Conservation (phyloP, 2,329 filamentous ascomycete species). For the Penicillium crustosum region DNA sequence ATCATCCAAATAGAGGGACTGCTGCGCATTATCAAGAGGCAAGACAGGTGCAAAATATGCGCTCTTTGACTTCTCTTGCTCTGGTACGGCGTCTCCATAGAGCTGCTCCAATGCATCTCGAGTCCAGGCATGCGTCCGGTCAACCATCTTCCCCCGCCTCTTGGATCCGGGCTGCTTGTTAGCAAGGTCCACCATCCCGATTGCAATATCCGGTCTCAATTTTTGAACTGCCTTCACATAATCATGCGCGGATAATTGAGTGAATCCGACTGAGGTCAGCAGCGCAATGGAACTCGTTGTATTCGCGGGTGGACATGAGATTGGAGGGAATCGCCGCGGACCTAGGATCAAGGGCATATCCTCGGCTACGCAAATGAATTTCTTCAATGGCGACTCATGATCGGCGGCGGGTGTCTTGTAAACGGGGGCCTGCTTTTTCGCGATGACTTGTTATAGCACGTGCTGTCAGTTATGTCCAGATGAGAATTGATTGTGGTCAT, state of each 20-base stretch:
- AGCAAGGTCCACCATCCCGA: slow-evolving; percentile 73
- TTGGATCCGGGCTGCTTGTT: slow-evolving; percentile 64
- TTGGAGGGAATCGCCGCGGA: slow-evolving; percentile 73
- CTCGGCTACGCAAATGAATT: slow-evolving; percentile 71
- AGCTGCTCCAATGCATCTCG: slow-evolving; percentile 61
- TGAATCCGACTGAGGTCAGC: slow-evolving; percentile 84
- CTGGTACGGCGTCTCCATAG: slow-evolving; percentile 35
- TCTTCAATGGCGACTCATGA: slow-evolving; percentile 63
- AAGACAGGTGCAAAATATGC: slow-evolving; percentile 68
- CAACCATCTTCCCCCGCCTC: slow-evolving; percentile 77
- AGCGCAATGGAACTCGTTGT: slow-evolving; percentile 70
- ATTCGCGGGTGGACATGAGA: slow-evolving; percentile 68
- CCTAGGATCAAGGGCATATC: slow-evolving; percentile 69
- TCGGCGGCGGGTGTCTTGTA: slow-evolving; percentile 49
- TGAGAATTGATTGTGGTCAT: neutral
- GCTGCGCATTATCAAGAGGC: slow-evolving; percentile 70
- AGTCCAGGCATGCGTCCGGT: slow-evolving; percentile 81
- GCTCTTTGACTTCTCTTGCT: slow-evolving; percentile 34
- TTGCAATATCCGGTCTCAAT: slow-evolving; percentile 76
- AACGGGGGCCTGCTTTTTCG: slow-evolving; percentile 52
- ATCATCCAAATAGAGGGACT: slow-evolving; percentile 76
- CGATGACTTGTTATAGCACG: slow-evolving; percentile 57
- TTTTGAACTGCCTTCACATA: slow-evolving; percentile 65
- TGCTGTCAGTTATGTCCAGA: slow-evolving; percentile 28
- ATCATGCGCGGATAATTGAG: slow-evolving; percentile 64